phyloP scores from a whole-genome alignment of 2,329 filamentous ascomycete species.

The Fusarium guadeloupense region DNA sequence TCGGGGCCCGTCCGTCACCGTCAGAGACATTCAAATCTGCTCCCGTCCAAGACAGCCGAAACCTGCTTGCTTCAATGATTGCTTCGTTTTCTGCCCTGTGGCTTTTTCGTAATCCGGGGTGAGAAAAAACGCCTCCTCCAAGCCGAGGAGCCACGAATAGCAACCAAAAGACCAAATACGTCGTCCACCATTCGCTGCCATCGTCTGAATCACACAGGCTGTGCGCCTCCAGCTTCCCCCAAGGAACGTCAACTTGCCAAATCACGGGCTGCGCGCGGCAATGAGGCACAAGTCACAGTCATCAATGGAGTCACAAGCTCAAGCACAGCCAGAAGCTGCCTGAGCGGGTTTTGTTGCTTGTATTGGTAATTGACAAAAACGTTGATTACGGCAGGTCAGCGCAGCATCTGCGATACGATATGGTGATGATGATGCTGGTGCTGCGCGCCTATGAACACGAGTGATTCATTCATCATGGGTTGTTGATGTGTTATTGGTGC shows the following conservation, averaged over 20 bases:
- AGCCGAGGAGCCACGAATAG: slow-evolving; percentile 9
- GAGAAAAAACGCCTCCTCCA: slow-evolving; percentile 24
- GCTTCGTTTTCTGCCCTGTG: slow-evolving; percentile 9
- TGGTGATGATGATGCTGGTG: too few relatives aligned
- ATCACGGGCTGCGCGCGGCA: slow-evolving; percentile 27
- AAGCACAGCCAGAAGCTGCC: slow-evolving; percentile 14
- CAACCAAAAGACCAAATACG: slow-evolving; percentile 19
- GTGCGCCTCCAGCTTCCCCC: slow-evolving; percentile 11
- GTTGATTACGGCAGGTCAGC: slow-evolving; percentile 31
- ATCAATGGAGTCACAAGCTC: slow-evolving; percentile 29
- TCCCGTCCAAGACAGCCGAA: slow-evolving; percentile 31
- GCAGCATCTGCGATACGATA: slow-evolving; percentile 13
- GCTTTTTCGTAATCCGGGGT: slow-evolving; percentile 32
- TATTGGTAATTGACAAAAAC: not conserved
- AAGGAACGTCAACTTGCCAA: slow-evolving; percentile 18
- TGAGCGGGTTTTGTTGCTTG: not conserved
- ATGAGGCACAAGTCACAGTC: slow-evolving; percentile 28
- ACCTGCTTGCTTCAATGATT: slow-evolving; percentile 8
- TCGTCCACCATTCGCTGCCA: slow-evolving; percentile 19
- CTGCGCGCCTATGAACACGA: slow-evolving; percentile 10
- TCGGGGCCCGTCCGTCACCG: slow-evolving; percentile 10
- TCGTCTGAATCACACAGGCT: slow-evolving; percentile 27
- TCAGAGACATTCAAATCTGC: slow-evolving; percentile 31
- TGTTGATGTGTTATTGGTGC: slow-evolving; percentile 22
- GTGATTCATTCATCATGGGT: slow-evolving; percentile 24